phyloP scores from a whole-genome alignment of 257 asterid species.

The Solanum acaule region DNA sequence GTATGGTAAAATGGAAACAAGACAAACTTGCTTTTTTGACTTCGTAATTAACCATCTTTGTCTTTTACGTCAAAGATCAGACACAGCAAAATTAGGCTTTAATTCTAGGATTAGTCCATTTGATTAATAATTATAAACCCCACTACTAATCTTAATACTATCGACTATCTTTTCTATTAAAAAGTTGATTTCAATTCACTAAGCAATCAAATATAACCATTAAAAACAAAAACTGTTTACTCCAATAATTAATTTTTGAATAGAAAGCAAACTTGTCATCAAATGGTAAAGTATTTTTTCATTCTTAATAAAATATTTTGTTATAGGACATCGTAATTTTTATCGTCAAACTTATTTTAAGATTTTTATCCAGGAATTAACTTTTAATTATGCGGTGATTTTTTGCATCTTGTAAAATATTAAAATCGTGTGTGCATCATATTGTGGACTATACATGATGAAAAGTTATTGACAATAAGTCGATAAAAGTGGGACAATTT shows the following conservation, averaged over 20 bases:
- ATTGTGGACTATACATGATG: not conserved
- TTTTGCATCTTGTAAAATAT: not conserved
- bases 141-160: not conserved
- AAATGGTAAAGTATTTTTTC: not conserved
- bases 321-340: not conserved
- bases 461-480: not conserved
- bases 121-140: not conserved
- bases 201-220: not conserved
- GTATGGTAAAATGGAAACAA: conserved; percentile 23
- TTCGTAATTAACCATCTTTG: conserved; percentile 6
- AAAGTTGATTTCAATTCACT: not conserved
- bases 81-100: not conserved
- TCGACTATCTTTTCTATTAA: not conserved
- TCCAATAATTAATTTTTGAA: not conserved
- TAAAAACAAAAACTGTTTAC: not conserved
- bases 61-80: not conserved
- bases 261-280: not conserved
- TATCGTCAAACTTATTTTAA: not conserved
- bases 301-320: not conserved
- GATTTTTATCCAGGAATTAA: too few species aligned
- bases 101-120: not conserved
- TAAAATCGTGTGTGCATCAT: not conserved
- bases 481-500: not conserved
- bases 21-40: conserved; percentile 31
- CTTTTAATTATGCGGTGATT: not conserved